phyloP scores from a whole-genome alignment of 1,284 basidiomycete genomes.

The Fistulinella cinereoalba region DNA sequence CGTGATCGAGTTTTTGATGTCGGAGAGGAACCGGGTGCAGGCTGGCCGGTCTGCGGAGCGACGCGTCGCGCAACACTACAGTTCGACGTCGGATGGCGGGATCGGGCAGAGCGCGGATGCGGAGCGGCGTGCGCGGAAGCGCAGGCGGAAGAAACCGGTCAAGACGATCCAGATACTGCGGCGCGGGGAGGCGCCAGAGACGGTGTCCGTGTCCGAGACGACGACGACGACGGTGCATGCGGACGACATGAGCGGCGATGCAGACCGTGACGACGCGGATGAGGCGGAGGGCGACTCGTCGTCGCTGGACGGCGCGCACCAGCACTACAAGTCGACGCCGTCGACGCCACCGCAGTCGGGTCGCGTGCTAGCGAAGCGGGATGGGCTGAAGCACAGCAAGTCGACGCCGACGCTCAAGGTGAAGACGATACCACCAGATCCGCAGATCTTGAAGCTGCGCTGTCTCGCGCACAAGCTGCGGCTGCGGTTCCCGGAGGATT shows the following conservation, averaged over 20 bases:
- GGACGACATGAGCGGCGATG: slow-evolving; percentile 28
- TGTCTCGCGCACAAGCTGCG: slow-evolving; percentile 55
- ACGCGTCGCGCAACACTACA: slow-evolving; percentile 20
- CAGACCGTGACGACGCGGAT: slow-evolving; percentile 24
- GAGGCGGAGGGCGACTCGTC: slow-evolving; percentile 31
- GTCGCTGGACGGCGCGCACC: slow-evolving; percentile 29
- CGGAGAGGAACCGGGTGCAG: slow-evolving; percentile 33
- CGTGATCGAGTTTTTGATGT: slow-evolving; percentile 34
- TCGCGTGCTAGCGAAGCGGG: slow-evolving; percentile 17
- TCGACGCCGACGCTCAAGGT: slow-evolving; percentile 43
- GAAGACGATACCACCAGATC: slow-evolving; percentile 42
- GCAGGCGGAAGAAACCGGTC: slow-evolving; percentile 45
- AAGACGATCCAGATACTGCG: slow-evolving; percentile 28
- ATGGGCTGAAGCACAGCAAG: slow-evolving; percentile 41
- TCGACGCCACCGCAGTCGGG: slow-evolving; percentile 33
- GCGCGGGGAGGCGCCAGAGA: slow-evolving; percentile 23
- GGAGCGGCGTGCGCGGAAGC: slow-evolving; percentile 43
- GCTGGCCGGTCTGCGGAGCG: slow-evolving; percentile 23
- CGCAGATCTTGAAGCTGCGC: slow-evolving; percentile 50
- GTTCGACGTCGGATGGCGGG: slow-evolving; percentile 41
- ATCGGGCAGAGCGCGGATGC: slow-evolving; percentile 30
- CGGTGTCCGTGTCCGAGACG: slow-evolving; percentile 25
- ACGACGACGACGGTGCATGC: slow-evolving; percentile 17
- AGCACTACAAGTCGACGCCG: slow-evolving; percentile 39
- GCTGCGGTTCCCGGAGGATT: slow-evolving; percentile 56